Base-by-base conservation (phyloP, 768 basidiomycete genomes). In the Mycena indigotica region DNA sequence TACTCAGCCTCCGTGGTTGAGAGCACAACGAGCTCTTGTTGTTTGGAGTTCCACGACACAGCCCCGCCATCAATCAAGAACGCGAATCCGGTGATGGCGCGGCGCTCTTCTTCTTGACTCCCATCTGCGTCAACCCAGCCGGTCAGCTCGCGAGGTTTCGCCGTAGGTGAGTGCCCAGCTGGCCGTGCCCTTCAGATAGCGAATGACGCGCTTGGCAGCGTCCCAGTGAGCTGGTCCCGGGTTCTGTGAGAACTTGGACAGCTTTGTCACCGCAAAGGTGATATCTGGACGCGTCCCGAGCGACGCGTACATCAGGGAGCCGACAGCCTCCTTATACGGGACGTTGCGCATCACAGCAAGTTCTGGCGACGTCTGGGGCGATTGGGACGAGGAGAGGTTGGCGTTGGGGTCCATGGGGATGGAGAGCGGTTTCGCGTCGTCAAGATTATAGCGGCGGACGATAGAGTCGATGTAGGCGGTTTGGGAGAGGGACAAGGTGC, bases 401-500 rank as follows among this genome's bases (percentile, higher is more conserved):
- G 32, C 48, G 6, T 23, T 56, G 48, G 55, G 55, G 44, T 56
- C 49, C 2, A 56, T 25, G 15, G 55, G 55, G 35, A 50, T 39
- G 23, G 53, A 55, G 8, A 55, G 44, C 17, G 53, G 12, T 32
- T 55, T 55, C 17, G 44, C 45, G 32, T 56, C 26, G 4, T 3
- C 26, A 46, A 56, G 49, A 39, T 56, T 56, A 49, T 70, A 69
- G 40, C 64, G 53, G 5, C 50, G 45, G 10, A 76, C 60, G 0
- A 73, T 51, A 3, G 63, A 50, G 21, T 67, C 53, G 12, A 77
- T 66, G 35, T 73, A 76, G 5, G 58, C 57, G 0, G 60, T 51
- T 48, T 78, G 74, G 8, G 63, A 68, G 10, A 74, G 52, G 15
- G 66, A 58, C 13, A 77, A 58, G 3, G 57, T 52, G 8, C 64